Conservation (phyloP, 345 rosid genomes). For the Ailanthus altissimus region DNA sequence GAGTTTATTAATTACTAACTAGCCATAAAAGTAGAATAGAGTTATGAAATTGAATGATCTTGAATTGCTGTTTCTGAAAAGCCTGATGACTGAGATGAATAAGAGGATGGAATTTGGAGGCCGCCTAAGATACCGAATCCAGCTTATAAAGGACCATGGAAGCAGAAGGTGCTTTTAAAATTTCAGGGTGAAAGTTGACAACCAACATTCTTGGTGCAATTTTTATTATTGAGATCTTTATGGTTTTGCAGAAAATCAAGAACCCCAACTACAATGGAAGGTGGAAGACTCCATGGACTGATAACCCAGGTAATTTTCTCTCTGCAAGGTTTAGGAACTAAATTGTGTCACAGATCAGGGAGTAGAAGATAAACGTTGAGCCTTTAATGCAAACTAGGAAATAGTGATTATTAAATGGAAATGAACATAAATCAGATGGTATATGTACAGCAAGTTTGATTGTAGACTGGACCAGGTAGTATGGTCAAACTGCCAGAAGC, state of each 20-base stretch:
- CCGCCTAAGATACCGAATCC: constrained; percentile 72
- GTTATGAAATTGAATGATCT: constrained; percentile 17
- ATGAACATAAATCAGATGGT: not conserved
- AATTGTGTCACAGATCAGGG: not conserved
- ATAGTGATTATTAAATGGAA: not conserved
- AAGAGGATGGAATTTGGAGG: constrained; percentile 72
- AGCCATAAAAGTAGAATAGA: not conserved
- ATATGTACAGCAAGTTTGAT: not conserved
- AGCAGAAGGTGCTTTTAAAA: constrained; percentile 51
- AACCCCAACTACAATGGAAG: constrained; percentile 92
- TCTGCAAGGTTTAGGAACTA: constrained; percentile 4
- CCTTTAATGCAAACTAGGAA: not conserved
- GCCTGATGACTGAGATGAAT: constrained; percentile 83
- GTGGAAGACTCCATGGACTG: constrained; percentile 89
- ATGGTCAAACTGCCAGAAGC: not conserved
- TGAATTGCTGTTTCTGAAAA: constrained; percentile 26
- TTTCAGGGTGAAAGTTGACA: not conserved
- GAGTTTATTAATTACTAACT: not conserved
- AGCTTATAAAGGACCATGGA: constrained; percentile 78
- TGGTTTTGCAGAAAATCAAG: constrained; percentile 66
- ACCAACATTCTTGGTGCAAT: constrained; percentile 9
- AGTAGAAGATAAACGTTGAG: not conserved
- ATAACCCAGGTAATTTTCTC: constrained; percentile 73
- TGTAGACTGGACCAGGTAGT: not conserved
- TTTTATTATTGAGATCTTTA: constrained; percentile 8